Base-by-base conservation (phyloP, 805 yeast genomes). In the Metschnikowia reukaufii region DNA sequence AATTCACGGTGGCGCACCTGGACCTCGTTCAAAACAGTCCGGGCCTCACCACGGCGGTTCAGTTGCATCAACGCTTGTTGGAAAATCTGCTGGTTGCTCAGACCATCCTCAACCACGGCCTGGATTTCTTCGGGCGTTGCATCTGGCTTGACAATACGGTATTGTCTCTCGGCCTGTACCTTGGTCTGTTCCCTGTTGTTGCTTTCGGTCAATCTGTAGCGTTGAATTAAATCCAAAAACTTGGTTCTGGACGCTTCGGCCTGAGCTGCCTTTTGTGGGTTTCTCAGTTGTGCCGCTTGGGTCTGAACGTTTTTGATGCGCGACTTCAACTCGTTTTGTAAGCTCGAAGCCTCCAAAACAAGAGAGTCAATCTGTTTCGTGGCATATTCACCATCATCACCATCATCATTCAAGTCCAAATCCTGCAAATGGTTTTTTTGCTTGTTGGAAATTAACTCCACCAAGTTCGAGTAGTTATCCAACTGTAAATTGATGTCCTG, bases 1-100 rank as follows among this genome's bases (percentile, higher is more conserved):
- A 94, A 82, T 73, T 94, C 98, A 65, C 86, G 84, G 73, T 94
- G 98, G 73, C 99, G 84, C 42, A 87, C 83, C 72, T 92, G 97
- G 47, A 94, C 98, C 72, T 94, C 98, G 61, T 89, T 88, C 59
- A 94, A 78, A 2, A 95, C 98, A 29, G 97, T 83, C 67, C 94
- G 82, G 36, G 98, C 97, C 71, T 94, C 97, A 58, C 96, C 96
- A 63, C 90, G 81, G 70, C 96, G 84, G 64, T 88, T 87, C 45
- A 90, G 84, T 68, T 86, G 86, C 73, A 85, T 75, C 54, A 89
- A 76, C 15, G 97, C 97, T 70, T 90, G 96, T 49, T 95, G 89
- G 72, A 94, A 94, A 59, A 91, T 88, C 72, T 92, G 98, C 64
- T 86, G 90, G 44, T 89, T 86, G 55, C 86, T 87, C 45, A 81